Evolutionary conservation across 345 rosid genomes (phyloP), one percentile per base, ranked within the genome.

Genomic region (Eutrema yunnanense): DNA sequence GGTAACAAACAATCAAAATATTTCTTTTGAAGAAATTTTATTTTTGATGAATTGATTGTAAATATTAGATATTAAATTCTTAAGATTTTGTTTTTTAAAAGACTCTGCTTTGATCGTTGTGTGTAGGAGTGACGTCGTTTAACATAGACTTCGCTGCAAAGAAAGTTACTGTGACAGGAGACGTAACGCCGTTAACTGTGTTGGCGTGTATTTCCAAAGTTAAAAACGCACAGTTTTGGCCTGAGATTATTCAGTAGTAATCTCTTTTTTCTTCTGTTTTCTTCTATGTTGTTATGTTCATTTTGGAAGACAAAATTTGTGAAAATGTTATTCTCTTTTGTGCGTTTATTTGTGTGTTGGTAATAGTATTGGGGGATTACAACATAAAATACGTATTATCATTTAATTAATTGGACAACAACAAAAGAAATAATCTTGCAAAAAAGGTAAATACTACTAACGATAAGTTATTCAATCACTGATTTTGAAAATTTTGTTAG

Each of bases 131-230:
- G 81, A 79, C 84, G 55, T 95, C 99, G 11, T 95, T 80, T 84
- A 87, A 69, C 81, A 86, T 95, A 79, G 96, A 95, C 74, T 95
- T 80, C 47, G 85, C 84, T 36, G 90, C 93, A 6, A 95, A 92
- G 88, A 95, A 90, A 75, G 99, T 95, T 73, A 95, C 99, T 16
- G 65, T 95, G 5, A 84, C 74, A 1, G 99, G 99, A 66, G 86
- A 92, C 62, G 83, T 95, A 46, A 90, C 90, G 10, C 96, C 99
- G 4, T 83, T 78, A 22, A 77, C 84, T 10, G 99, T 88, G 26
- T 73, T 95, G 50, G 86, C 86, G 1, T 92, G 89, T 67, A 83
- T 95, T 16, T 92, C 97, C 40, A 92, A 90, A 84, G 96, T 95
- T 19, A 95, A 92, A 81, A 92, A 66, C 64, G 97, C 97, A 5